Evolutionary conservation across 768 basidiomycete species (phyloP).

Genomic region (Leccinum variicolor): DNA sequence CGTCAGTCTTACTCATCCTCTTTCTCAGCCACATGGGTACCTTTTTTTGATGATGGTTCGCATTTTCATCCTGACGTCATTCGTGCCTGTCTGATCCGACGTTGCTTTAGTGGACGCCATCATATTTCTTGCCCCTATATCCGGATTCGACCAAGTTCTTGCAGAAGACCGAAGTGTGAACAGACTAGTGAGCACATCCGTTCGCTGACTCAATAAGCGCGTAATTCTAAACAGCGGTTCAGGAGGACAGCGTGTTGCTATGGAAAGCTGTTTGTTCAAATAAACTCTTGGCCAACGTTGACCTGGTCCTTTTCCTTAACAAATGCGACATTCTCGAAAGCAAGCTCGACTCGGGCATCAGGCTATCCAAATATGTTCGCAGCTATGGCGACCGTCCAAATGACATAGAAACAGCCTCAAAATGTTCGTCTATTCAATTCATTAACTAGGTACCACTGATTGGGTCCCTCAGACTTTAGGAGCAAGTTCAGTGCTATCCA

Average conservation of each 20-base stretch:
- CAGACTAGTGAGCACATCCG: conserved; percentile 37
- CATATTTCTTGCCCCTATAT: conserved; percentile 59
- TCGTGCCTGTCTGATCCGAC: neutral
- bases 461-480: conserved; percentile 50
- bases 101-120: conserved; percentile 39
- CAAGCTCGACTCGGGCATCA: conserved; percentile 64
- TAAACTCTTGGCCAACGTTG: conserved; percentile 64
- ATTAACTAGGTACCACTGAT: neutral
- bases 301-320: conserved; percentile 78
- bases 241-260: conserved; percentile 76
- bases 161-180: conserved; percentile 51
- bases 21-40: conserved; percentile 46
- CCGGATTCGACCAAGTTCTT: conserved; percentile 53
- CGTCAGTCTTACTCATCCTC: conserved; percentile 9
- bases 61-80: neutral
- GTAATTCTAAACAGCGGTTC: neutral
- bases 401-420: conserved; percentile 62
- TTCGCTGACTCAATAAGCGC: neutral
- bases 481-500: conserved; percentile 75
- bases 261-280: conserved; percentile 76
- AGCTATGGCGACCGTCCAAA: conserved; percentile 69
- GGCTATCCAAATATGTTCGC: conserved; percentile 63
- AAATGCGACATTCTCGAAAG: conserved; percentile 72
- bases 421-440: conserved; percentile 45
- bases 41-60: conserved; percentile 52